A percentile compares a stretch with the other conserved stretches of the same genome.
phyloP scores from a whole-genome alignment of 176 grass and related monocot species.

The Ensete glaucum region DNA sequence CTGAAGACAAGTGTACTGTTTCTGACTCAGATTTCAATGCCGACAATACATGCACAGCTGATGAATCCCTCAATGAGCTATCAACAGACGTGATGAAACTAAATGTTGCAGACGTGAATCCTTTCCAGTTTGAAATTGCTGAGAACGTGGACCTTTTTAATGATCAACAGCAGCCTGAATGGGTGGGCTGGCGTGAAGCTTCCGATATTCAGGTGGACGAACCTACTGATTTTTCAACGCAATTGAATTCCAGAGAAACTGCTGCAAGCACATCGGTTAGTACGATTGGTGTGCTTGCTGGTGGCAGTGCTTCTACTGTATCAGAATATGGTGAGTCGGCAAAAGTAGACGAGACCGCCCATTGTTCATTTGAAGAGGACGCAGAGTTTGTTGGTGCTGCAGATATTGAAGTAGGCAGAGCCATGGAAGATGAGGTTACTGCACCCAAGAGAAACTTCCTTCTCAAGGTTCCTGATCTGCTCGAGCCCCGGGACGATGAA shows the following conservation, averaged over 20 bases:
- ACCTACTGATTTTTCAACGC: not conserved
- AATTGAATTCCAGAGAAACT: not conserved
- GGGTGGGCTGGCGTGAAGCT: constrained; percentile 26
- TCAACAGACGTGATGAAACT: not conserved
- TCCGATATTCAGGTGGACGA: constrained; percentile 19
- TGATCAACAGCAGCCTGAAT: constrained; percentile 23
- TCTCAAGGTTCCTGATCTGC: constrained; percentile 2
- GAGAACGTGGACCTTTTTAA: constrained; percentile 25
- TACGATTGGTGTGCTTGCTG: not conserved
- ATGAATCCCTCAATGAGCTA: not conserved
- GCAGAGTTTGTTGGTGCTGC: constrained; percentile 26
- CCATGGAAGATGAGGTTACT: not conserved
- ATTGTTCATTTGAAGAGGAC: constrained; percentile 21
- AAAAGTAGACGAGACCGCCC: not conserved
- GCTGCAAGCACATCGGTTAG: not conserved
- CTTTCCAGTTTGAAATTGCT: constrained; percentile 21
- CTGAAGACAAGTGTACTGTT: not conserved
- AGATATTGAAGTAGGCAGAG: constrained; percentile 17
- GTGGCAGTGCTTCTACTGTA: not conserved
- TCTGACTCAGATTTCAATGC: not conserved
- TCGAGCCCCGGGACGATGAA: not conserved
- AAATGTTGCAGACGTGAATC: not conserved
- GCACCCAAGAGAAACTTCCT: constrained; percentile 14
- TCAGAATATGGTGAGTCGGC: not conserved
- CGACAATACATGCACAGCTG: not conserved